Evolutionary conservation across 2,329 filamentous ascomycete genomes (phyloP).

Genomic region (Calonectria honghensis): DNA sequence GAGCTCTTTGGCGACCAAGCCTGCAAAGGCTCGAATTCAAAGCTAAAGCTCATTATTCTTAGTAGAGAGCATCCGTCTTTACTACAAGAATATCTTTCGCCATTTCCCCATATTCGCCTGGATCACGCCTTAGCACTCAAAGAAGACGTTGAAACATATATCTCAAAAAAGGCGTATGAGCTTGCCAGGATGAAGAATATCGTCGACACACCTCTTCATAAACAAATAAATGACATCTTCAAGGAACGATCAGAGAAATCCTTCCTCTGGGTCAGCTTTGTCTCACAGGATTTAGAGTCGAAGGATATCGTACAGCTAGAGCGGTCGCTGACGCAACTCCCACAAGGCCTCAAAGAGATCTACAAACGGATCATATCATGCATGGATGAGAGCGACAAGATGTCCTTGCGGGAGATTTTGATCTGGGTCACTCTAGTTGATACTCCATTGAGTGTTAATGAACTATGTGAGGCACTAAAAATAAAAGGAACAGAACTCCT

Average conservation of each 20-base stretch:
- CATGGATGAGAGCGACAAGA: not conserved
- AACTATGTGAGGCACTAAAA: not conserved
- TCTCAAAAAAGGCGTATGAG: not conserved
- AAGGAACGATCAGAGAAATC: not conserved
- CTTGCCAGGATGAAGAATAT: not conserved
- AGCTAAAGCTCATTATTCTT: not conserved
- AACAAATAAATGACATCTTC: not conserved
- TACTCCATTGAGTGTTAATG: not conserved
- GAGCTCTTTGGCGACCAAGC: not conserved
- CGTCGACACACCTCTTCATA: not conserved
- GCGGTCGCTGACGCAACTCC: not conserved
- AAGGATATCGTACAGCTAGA: not conserved
- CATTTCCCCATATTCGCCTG: not conserved
- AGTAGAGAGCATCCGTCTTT: not conserved
- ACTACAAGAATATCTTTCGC: not conserved
- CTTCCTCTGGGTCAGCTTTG: constrained; percentile 32
- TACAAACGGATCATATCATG: constrained; percentile 19
- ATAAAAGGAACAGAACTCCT: not conserved
- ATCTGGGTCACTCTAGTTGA: not conserved
- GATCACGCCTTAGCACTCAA: not conserved
- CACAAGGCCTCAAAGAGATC: constrained; percentile 10
- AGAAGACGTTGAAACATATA: constrained; percentile 12
- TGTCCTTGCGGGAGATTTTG: not conserved
- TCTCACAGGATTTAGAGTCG: constrained; percentile 15
- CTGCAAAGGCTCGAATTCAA: too few relatives aligned